Conservation (phyloP, 139 green algal genomes). For the Microglena sp. region DNA sequence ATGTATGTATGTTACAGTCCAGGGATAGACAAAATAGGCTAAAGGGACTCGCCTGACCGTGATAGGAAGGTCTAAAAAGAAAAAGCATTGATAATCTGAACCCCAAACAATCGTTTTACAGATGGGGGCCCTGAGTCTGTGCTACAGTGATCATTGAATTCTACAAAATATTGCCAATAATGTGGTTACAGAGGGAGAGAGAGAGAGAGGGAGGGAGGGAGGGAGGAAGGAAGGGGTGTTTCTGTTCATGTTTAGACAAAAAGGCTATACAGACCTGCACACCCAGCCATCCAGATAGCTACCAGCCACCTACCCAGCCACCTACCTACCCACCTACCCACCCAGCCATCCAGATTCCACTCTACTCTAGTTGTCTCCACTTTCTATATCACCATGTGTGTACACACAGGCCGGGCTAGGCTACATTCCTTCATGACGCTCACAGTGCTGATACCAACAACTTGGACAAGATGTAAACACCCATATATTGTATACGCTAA, state of each 20-base stretch:
- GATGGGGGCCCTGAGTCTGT: neutral
- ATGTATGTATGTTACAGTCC: no score
- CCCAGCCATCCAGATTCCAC: neutral
- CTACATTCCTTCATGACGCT: constrained; percentile 66
- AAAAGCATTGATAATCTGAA: constrained; percentile 2
- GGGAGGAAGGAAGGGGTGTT: no score
- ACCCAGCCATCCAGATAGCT: neutral
- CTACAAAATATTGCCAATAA: neutral
- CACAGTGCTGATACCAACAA: no score
- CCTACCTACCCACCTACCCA: neutral
- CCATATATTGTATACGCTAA: no score
- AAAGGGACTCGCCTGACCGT: no score
- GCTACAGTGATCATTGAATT: neutral
- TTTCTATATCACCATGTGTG: no score
- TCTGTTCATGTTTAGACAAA: no score
- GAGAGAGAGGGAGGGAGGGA: no score
- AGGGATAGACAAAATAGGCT: no score
- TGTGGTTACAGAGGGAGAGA: neutral
- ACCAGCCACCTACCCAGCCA: neutral
- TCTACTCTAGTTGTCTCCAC: no score
- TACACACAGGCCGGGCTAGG: constrained; percentile 38
- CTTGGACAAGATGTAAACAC: no score
- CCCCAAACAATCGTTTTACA: neutral
- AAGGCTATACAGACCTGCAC: neutral
- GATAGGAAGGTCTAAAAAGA: no score